Percentiles rank a stretch among this genome's conserved stretches.
Evolutionary conservation across 345 rosid genomes (phyloP).

Genomic region (Aurinia saxatilis): DNA sequence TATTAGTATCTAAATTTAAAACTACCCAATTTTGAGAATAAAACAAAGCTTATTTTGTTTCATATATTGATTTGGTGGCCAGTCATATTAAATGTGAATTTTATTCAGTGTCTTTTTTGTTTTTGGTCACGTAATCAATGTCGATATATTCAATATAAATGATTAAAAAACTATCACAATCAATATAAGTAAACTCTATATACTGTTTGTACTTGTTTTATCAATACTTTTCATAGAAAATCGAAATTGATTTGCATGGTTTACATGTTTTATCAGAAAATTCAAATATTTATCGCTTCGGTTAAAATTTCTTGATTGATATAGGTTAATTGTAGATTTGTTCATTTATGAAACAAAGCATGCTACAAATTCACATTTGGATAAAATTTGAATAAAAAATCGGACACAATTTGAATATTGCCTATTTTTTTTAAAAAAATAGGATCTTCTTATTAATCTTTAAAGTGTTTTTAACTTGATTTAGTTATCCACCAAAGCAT

Average conservation of each 20-base stretch:
- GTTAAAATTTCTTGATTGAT: too few species aligned
- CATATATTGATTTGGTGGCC: constrained; percentile 1
- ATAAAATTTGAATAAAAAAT: too few species aligned
- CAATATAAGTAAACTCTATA: neutral
- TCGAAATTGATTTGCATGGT: neutral
- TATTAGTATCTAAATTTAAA: neutral
- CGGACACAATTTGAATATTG: too few species aligned
- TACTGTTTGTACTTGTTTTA: neutral
- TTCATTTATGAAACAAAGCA: too few species aligned
- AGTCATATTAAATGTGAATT: neutral
- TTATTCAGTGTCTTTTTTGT: neutral
- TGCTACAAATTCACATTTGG: too few species aligned
- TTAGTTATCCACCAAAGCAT: neutral
- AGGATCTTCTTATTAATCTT: too few species aligned
- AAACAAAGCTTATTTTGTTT: constrained; percentile 1
- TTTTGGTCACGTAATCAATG: neutral
- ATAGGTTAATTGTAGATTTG: too few species aligned
- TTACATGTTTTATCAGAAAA: neutral
- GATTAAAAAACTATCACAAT: neutral
- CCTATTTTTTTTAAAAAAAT: too few species aligned
- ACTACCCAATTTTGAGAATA: neutral
- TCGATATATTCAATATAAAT: neutral
- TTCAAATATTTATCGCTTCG: neutral
- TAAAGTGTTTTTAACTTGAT: neutral
- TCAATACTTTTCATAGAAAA: neutral